These are phyloP conservation scores for Cardamine resedifolia DNA, from an alignment of 345 rosid genomes.

Conservation along the genomic window DNA sequence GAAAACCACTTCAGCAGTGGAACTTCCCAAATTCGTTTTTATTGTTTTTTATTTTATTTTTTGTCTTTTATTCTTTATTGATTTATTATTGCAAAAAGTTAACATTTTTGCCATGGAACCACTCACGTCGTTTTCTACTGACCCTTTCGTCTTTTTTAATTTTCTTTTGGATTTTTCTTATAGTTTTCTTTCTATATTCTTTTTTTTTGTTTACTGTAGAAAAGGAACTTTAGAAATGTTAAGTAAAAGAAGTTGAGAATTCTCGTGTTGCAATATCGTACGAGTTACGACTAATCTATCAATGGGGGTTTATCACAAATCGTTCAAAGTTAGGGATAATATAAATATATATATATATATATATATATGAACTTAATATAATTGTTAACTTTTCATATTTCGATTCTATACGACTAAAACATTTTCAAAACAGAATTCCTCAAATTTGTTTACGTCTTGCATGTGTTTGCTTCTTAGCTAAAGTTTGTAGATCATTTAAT, in stretches of 20 bases:
- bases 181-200: conserved; percentile 30
- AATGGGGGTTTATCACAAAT: background rate
- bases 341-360: background rate
- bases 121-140: conserved; percentile 43
- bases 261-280: conserved; percentile 24
- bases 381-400: background rate
- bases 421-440: background rate
- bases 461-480: background rate
- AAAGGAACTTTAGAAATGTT: conserved; percentile 9
- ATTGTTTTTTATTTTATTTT: background rate
- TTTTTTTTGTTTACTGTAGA: background rate
- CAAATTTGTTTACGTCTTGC: background rate
- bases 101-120: conserved; percentile 39
- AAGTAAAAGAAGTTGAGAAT: conserved; percentile 5
- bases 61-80: conserved; percentile 11
- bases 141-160: conserved; percentile 23
- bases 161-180: conserved; percentile 31
- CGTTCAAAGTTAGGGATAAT: background rate
- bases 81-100: conserved; percentile 10
- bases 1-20: conserved; percentile 34
- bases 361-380: background rate
- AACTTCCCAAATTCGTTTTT: conserved; percentile 32
- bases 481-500: background rate
- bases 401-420: background rate
- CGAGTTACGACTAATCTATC: conserved; percentile 19